Evolutionary conservation across 148 eudicot species (phyloP).

Genomic region (Salicornia ramosissima): DNA sequence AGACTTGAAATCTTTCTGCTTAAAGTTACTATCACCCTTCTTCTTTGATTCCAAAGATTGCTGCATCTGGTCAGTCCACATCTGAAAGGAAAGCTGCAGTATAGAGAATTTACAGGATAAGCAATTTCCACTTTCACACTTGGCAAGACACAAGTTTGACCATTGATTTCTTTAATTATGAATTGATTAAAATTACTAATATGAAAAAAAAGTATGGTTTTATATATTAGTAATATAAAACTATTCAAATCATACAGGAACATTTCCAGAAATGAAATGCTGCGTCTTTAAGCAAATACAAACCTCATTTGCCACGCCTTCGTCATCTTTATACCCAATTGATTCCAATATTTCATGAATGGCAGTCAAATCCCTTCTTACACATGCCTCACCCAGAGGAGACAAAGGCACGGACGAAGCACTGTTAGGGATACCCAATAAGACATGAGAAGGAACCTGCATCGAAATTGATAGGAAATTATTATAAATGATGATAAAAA

Average conservation of each 20-base stretch:
- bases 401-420: conserved; percentile 45
- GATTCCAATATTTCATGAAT: conserved; percentile 57
- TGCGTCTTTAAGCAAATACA: too few relatives aligned
- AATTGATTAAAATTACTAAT: too few relatives aligned
- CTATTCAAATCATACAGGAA: too few relatives aligned
- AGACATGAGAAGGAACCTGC: conserved; percentile 60
- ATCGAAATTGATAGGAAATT: not conserved
- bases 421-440: conserved; percentile 51
- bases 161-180: too few relatives aligned
- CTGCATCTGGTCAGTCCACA: conserved; percentile 77
- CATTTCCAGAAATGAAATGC: not conserved
- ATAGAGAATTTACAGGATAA: conserved; percentile 4
- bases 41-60: conserved; percentile 53
- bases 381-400: conserved; percentile 58
- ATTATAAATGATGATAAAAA: not conserved
- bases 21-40: conserved; percentile 50
- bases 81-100: conserved; percentile 62
- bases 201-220: too few relatives aligned
- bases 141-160: too few relatives aligned
- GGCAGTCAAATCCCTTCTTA: conserved; percentile 58
- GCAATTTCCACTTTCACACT: too few relatives aligned
- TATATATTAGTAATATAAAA: not conserved
- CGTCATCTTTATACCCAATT: conserved; percentile 57
- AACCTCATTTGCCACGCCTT: conserved; percentile 63
- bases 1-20: conserved; percentile 46